Base-by-base conservation (phyloP, 1,139 yeast species). In the Schizosaccharomyces versatilis region DNA sequence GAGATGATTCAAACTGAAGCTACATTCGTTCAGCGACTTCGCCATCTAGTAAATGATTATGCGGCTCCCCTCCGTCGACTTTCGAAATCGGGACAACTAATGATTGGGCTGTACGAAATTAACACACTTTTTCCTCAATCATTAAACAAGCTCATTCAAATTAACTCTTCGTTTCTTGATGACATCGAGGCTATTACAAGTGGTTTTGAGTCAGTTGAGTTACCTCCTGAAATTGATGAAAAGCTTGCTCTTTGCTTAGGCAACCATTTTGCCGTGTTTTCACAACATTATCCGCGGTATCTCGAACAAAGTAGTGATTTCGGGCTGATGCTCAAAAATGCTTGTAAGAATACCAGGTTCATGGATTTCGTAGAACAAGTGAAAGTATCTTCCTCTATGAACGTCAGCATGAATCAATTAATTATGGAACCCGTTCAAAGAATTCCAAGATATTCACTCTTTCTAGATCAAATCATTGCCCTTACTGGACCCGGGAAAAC, bases 371-470 rank as follows among this genome's bases (percentile, higher is more conserved):
- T 38, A 2, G 55, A 53, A 12, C 41, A 17, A 12, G 41, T 41
- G 8, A 53, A 53, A 51, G 32, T 44, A n/a, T 38, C 38, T 10
- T 38, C 56, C 9, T 32, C 32, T 10, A n/a, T 36, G 14, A 44
- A 53, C 24, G 54, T 53, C 10, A 38, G 55, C 19, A 7, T 53
- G 9, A 48, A 53, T 8, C 52, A 53, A n/a, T 53, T 53, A n/a
- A 53, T 53, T 51, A 53, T 53, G 55, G 55, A 53, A 7, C 55
- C 55, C 3, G 55, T 53, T 7, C 55, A 53, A 52, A 47, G 55
- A 10, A 53, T 53, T 17, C 55, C 55, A 15, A 54, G 55, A 6
- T 53, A 53, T 39, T 53, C 55, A 24, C 51, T 53, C 7, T 53
- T 53, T 39, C 17, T 53, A 38, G 55, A 52, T 19, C 39, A 44